These are phyloP conservation scores for Cicer chorassanicum DNA, from an alignment of 306 rosid species.

Conservation along the genomic window DNA sequence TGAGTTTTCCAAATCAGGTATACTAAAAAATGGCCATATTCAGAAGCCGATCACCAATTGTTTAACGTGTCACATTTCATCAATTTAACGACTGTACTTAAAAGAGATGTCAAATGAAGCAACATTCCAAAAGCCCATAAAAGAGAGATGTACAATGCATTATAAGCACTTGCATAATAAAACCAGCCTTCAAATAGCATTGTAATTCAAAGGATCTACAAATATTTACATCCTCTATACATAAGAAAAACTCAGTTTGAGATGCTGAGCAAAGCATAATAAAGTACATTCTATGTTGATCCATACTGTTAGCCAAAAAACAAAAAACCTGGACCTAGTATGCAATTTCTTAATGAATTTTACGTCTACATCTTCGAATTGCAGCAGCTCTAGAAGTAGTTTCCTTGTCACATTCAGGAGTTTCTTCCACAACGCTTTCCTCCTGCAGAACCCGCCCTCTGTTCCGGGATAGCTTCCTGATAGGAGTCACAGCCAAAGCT, in stretches of 20 bases:
- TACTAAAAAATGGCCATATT: not conserved
- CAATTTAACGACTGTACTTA: not conserved
- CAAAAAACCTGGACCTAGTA: not conserved
- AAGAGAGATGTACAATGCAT: not conserved
- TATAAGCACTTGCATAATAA: not conserved
- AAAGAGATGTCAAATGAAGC: not conserved
- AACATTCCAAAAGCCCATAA: not conserved
- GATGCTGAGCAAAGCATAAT: slow-evolving; percentile 14
- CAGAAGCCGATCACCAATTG: not conserved
- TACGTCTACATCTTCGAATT: slow-evolving; percentile 60
- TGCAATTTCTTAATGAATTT: slow-evolving; percentile 42
- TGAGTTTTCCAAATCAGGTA: not conserved
- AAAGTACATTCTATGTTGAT: slow-evolving; percentile 10
- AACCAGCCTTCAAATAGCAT: slow-evolving; percentile 17
- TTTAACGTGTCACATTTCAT: slow-evolving; percentile 1
- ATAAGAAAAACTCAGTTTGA: slow-evolving; percentile 18
- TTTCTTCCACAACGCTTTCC: slow-evolving; percentile 58
- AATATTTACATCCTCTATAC: slow-evolving; percentile 44
- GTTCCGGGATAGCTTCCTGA: slow-evolving; percentile 67
- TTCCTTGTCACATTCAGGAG: slow-evolving; percentile 53
- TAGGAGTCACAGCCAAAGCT: slow-evolving; percentile 56
- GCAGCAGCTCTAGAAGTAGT: slow-evolving; percentile 45
- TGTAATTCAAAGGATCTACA: slow-evolving; percentile 18
- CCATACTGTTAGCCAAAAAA: too few species aligned
- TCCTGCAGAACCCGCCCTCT: slow-evolving; percentile 64